These are phyloP conservation scores for Puccinellia tenuiflora DNA, from an alignment of 176 grass and related monocot species.

Conservation along the genomic window DNA sequence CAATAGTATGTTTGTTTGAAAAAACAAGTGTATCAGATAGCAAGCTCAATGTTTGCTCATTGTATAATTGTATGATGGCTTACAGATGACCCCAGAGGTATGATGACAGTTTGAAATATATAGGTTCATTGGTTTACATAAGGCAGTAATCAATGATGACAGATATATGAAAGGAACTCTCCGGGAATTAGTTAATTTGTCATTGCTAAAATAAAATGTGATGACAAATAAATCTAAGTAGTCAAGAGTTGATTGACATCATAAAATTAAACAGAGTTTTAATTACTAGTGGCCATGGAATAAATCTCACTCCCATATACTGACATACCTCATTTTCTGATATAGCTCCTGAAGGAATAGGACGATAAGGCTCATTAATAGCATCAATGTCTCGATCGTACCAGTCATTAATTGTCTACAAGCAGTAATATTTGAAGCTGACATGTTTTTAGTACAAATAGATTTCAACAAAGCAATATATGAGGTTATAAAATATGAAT, in stretches of 20 bases:
- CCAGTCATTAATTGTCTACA: slow-evolving; percentile 97
- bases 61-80: neutral
- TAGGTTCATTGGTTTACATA: neutral
- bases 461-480: neutral
- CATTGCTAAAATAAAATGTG: neutral
- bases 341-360: slow-evolving; percentile 97
- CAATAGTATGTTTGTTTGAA: neutral
- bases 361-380: slow-evolving; percentile 97
- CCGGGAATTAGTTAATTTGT: neutral
- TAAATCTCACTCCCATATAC: neutral
- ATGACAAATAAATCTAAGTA: neutral
- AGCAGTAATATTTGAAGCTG: slow-evolving; percentile 31
- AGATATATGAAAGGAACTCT: neutral
- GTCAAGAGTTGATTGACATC: neutral
- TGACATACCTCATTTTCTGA: slow-evolving; percentile 79
- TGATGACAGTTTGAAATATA: neutral
- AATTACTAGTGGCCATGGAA: neutral
- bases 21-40: neutral
- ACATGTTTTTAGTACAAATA: slow-evolving; percentile 22
- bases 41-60: neutral
- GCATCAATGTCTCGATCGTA: slow-evolving; percentile 97
- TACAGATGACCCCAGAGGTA: neutral
- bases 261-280: slow-evolving; percentile 9
- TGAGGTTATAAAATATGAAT: neutral
- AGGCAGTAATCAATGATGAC: neutral